Base-by-base conservation (phyloP, 2,329 filamentous ascomycete genomes). In the Clarireedia homoeocarpa region DNA sequence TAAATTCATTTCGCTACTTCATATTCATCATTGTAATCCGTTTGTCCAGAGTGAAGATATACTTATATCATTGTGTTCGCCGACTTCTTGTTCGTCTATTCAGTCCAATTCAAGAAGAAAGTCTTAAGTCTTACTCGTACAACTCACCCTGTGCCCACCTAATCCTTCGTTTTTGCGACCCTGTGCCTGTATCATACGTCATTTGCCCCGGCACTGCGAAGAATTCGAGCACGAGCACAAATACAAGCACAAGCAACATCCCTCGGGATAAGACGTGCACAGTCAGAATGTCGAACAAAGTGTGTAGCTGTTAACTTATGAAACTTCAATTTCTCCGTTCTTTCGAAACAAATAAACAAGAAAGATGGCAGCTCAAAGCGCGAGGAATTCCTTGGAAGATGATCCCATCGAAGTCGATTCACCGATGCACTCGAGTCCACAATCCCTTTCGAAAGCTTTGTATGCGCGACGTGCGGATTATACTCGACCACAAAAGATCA, bases 381-480 rank as follows among this genome's bases (percentile, higher is more conserved):
- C 59, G 30, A 61, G 61, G 42, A 55, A 46, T 15, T 66, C 63
- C 5, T 48, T 54, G 14, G 45, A 49, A 26, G 52, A 54, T 26
- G 45, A 42, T 4, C 52, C 27, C 14, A 17, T 48, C 34, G 54
- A 57, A 27, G 42, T 55, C 24, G 55, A 62, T 23, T 42, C 48
- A 48, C 57, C 59, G 7, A 48, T 52, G 30, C 62, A 61, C n/a
- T 68, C 76, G 14, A 76, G 73, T 39, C 80, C 78, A 1, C 75
- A 78, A 53, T 84, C 82, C 3, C 78, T 86, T n/a, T 81, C 81
- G 47, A 76, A 75, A 59, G 81, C 82, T 30, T 75, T 97, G 40
- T 81, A 86, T 67, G 84, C 87, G 40, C 82, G 94, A 53, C 82
- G 85, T 65, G 74, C 81, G 49, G 91, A 97, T 70, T 99, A 91